Evolutionary conservation across 177 flowering plant species (phyloP).

Genomic region (Tripterygium wilfordii): DNA sequence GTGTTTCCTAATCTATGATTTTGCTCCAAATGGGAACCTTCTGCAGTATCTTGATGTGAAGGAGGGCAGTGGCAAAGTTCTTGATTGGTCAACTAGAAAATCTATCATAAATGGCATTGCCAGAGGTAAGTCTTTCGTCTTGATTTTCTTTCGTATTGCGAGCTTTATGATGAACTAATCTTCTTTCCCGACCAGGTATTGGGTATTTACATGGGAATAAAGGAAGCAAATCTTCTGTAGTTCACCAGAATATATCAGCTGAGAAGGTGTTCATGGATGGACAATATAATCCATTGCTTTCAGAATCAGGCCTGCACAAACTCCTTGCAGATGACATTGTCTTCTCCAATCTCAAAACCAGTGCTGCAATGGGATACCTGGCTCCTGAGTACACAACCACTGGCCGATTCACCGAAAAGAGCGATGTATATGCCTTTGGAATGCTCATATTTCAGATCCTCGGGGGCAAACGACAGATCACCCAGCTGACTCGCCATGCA

Average conservation of each 20-base stretch:
- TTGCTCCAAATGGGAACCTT: conserved; percentile 49
- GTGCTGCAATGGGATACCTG: conserved; percentile 76
- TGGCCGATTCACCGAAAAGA: conserved; percentile 61
- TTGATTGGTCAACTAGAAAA: conserved; percentile 56
- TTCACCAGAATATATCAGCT: conserved; percentile 62
- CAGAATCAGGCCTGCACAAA: conserved; percentile 54
- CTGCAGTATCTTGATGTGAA: conserved; percentile 45
- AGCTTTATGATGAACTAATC: too few relatives aligned
- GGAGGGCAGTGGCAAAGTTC: conserved; percentile 29
- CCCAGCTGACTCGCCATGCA: conserved; percentile 21
- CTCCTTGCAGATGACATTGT: conserved; percentile 62
- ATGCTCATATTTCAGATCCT: conserved; percentile 52
- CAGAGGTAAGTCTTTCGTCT: conserved; percentile 35
- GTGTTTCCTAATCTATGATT: conserved; percentile 65
- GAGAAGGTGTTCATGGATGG: conserved; percentile 57
- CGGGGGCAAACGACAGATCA: conserved; percentile 37
- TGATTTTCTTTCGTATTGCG: too few relatives aligned
- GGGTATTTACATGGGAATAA: conserved; percentile 39
- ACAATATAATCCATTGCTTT: conserved; percentile 37
- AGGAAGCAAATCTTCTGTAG: conserved; percentile 34
- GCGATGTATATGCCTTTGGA: conserved; percentile 73
- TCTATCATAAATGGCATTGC: conserved; percentile 60
- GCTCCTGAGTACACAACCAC: conserved; percentile 73
- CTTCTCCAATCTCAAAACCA: conserved; percentile 54
- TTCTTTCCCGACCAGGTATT: conserved; percentile 55